phyloP scores from a whole-genome alignment of 805 yeast species.

The Wickerhamiella alocasiicola region DNA sequence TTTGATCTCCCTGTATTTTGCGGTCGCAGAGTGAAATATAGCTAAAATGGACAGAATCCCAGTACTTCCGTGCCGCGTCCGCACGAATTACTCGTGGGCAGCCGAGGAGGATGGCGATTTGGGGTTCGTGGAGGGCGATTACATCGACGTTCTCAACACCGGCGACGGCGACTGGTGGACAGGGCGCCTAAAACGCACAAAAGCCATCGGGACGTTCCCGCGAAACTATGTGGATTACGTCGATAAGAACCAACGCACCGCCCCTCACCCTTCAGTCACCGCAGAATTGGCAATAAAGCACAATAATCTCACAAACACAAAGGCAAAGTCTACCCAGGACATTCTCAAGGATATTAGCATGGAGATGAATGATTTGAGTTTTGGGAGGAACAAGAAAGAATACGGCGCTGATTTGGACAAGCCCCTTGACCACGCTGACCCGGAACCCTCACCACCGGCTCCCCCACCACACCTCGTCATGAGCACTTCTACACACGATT shows the following conservation, averaged over 20 bases:
- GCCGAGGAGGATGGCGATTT: conserved; percentile 82
- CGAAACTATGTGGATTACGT: conserved; percentile 62
- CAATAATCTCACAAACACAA: not conserved
- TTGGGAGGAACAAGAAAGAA: not conserved
- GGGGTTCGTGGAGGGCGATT: conserved; percentile 88
- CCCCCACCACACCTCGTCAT: conserved; percentile 28
- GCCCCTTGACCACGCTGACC: conserved; percentile 3
- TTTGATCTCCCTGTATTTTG: not conserved
- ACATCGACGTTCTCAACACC: conserved; percentile 65
- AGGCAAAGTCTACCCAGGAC: conserved; percentile 21
- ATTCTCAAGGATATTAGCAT: conserved; percentile 21
- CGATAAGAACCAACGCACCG: conserved; percentile 21
- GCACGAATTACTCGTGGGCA: conserved; percentile 85
- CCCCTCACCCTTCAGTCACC: conserved; percentile 4
- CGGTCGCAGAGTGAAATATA: not conserved
- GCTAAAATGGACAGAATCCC: conserved; percentile 14
- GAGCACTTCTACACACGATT: not conserved
- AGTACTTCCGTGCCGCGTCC: conserved; percentile 52
- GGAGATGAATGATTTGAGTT: conserved; percentile 19
- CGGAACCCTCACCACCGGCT: conserved; percentile 22
- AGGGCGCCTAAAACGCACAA: conserved; percentile 69
- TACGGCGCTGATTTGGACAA: conserved; percentile 5
- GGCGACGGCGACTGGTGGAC: conserved; percentile 92
- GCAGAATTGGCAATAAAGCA: conserved; percentile 5
- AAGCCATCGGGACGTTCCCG: conserved; percentile 77